A percentile compares a stretch with the other conserved stretches of the same genome.
These are phyloP conservation scores for Cymbopogon flexuosus DNA, from an alignment of 202 grass and related monocot species.

Conservation along the genomic window DNA sequence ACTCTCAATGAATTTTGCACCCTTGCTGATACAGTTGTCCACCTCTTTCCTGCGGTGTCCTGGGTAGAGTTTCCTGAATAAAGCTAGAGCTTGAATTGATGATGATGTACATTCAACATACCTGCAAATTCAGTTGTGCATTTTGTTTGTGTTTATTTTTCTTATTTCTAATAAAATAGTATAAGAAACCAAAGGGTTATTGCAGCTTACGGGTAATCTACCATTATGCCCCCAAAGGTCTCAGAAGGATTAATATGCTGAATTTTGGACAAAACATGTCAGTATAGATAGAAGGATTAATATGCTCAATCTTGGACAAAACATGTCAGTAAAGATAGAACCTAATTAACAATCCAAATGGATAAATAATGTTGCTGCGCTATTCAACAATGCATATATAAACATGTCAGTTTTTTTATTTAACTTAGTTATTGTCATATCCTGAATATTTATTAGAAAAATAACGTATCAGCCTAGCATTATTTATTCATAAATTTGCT, in stretches of 20 bases:
- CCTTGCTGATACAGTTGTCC: constrained; percentile 65
- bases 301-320: constrained; percentile 34
- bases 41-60: constrained; percentile 55
- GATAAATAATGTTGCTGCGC: background rate
- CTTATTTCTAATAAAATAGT: background rate
- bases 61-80: constrained; percentile 72
- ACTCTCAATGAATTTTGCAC: constrained; percentile 50
- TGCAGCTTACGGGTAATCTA: constrained; percentile 79
- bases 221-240: constrained; percentile 66
- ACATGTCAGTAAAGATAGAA: too few relatives aligned
- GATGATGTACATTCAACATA: constrained; percentile 90
- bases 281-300: constrained; percentile 44
- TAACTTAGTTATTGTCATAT: too few relatives aligned
- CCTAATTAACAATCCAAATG: background rate
- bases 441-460: too few relatives aligned
- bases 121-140: constrained; percentile 27
- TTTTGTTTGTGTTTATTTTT: background rate
- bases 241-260: constrained; percentile 78
- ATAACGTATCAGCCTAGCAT: too few relatives aligned
- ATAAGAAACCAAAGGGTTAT: background rate
- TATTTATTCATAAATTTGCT: too few relatives aligned
- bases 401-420: too few relatives aligned
- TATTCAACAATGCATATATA: too few relatives aligned
- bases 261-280: background rate
- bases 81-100: constrained; percentile 58